phyloP scores from a whole-genome alignment of 495 filamentous ascomycete species.

The Evernia prunastri region DNA sequence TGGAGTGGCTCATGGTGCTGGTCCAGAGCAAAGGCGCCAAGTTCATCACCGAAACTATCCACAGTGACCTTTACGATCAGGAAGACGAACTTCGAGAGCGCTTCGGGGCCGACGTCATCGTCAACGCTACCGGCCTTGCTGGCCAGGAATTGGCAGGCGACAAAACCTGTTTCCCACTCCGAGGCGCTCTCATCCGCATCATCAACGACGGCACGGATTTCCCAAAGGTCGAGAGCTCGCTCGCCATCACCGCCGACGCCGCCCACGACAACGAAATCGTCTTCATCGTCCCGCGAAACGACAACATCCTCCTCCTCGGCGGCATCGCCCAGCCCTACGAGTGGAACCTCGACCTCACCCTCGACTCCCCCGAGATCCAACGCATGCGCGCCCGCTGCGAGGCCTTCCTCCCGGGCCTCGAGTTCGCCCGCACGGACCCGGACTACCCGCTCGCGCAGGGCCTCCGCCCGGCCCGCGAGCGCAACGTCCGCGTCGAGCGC shows the following conservation, averaged over 20 bases:
- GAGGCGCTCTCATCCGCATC: constrained; percentile 44
- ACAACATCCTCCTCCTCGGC: constrained; percentile 44
- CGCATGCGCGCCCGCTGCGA: constrained; percentile 43
- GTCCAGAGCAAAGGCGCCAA: constrained; percentile 42
- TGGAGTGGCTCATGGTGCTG: constrained; percentile 40
- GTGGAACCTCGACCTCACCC: constrained; percentile 38
- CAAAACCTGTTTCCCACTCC: constrained; percentile 39
- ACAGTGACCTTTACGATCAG: constrained; percentile 36
- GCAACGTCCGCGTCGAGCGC: constrained; percentile 42
- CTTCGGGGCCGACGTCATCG: constrained; percentile 41
- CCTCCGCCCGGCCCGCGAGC: constrained; percentile 36
- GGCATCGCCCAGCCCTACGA: constrained; percentile 37
- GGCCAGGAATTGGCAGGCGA: constrained; percentile 36
- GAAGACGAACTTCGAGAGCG: constrained; percentile 34
- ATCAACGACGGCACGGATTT: constrained; percentile 46
- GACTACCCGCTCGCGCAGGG: constrained; percentile 44
- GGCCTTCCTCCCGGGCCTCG: constrained; percentile 38
- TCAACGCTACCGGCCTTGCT: constrained; percentile 43
- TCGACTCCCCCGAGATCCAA: constrained; percentile 37
- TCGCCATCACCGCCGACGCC: constrained; percentile 38
- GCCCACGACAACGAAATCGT: constrained; percentile 38
- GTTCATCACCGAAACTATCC: constrained; percentile 36
- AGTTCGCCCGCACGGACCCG: constrained; percentile 39
- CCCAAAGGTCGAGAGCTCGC: constrained; percentile 39
- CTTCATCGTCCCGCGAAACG: constrained; percentile 47